Evolutionary conservation across 768 basidiomycete genomes (phyloP).

Genomic region (Auricularia heimuer): DNA sequence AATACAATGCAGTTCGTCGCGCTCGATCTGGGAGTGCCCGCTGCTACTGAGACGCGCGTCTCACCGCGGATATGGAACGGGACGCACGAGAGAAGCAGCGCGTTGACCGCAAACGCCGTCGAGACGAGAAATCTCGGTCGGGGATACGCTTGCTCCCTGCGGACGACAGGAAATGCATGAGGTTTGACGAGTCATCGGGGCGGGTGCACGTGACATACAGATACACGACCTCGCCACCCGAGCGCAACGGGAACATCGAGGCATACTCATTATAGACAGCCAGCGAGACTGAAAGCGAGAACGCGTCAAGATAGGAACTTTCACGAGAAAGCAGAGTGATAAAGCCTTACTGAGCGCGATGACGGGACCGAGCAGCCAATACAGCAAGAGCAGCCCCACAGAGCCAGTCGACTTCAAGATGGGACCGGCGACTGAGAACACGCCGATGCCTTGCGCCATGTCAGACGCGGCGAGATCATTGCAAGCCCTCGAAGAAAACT

Average conservation of each 20-base stretch:
- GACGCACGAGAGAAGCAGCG: neutral
- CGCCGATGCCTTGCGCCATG: slow-evolving; percentile 8
- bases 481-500: neutral
- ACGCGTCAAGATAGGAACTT: neutral
- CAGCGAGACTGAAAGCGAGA: neutral
- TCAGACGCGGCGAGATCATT: neutral
- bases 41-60: no score
- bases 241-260: slow-evolving; percentile 9
- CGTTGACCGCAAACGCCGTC: neutral
- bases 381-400: slow-evolving; percentile 7
- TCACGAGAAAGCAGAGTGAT: neutral
- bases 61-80: neutral
- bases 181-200: neutral
- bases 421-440: slow-evolving; percentile 8
- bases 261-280: slow-evolving; percentile 9
- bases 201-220: neutral
- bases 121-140: neutral
- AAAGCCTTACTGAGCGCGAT: slow-evolving; percentile 2
- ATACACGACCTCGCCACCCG: slow-evolving; percentile 7
- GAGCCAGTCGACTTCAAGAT: slow-evolving; percentile 7
- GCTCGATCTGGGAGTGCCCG: slow-evolving; percentile 2
- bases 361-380: slow-evolving; percentile 8
- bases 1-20: slow-evolving; percentile 18
- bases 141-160: neutral
- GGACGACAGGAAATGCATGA: neutral